Evolutionary conservation across 371 early-diverging fungal species (phyloP), one percentile per base, ranked within the genome.

Genomic region (Syncephalastrum contaminatum): DNA sequence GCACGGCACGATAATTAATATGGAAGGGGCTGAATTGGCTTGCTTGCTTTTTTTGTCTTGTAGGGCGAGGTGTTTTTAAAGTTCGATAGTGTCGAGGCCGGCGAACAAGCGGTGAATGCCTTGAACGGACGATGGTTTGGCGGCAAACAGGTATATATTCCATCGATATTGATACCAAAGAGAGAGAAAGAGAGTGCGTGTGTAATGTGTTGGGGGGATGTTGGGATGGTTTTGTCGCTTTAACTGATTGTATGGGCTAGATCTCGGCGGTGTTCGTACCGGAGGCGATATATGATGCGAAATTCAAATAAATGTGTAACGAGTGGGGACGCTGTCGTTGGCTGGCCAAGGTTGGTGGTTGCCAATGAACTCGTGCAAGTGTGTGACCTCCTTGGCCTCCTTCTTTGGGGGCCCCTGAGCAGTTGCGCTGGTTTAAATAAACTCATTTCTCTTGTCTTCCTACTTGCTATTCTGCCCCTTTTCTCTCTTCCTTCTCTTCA

Each of bases 31-130:
- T 30, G 36, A 15, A 30, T 48, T 20, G 45, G 21, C 50, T 51
- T 30, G 49, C 42, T 10, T n/a, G 55, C 18, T n/a, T 21, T 50
- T 16, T n/a, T 42, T 15, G 21, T 54, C 36, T 30, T 47, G 12
- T 62, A 86, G 85, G 94, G 94, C 39, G 85, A 88, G 54, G 85
- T 96, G 40, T 94, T 88, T 60, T 64, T 96, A 52, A 90, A 88
- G 68, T 97, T 93, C 78, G 87, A 85, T 55, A 69, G 72, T 20
- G 69, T 80, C 18, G 66, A 70, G 21, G 75, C 88, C 20, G 89
- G 90, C 4, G 80, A 87, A 54, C 72, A 67, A 24, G 94, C 95
- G 5, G 72, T 88, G 20, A 60, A 70, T 52, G 75, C 83, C 15
- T 74, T 92, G 59, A 80, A 88, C 66, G 85, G 85, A 22, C 69